These are phyloP conservation scores for Silene coronaria DNA, from an alignment of 179 eudicot genomes.

Conservation along the genomic window DNA sequence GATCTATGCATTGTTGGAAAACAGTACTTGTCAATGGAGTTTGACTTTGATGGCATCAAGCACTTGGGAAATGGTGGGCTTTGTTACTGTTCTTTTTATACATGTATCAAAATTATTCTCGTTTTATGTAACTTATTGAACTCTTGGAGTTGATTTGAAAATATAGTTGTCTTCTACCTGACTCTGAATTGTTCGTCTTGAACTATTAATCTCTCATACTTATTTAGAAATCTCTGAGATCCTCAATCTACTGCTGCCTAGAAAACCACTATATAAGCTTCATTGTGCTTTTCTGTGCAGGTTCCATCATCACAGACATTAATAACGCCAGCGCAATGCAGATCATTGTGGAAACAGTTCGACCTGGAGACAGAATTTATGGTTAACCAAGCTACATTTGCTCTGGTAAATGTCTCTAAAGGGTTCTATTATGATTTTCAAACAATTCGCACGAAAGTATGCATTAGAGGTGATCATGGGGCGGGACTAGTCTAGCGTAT, in stretches of 20 bases:
- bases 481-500: too few species aligned
- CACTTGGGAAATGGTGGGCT: conserved; percentile 78
- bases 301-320: conserved; percentile 72
- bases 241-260: too few species aligned
- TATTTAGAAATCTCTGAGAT: not conserved
- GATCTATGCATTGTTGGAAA: conserved; percentile 57
- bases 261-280: not conserved
- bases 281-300: conserved; percentile 30
- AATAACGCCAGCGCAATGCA: conserved; percentile 89
- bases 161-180: too few species aligned
- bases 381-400: conserved; percentile 87
- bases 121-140: too few species aligned
- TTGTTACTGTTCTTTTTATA: not conserved
- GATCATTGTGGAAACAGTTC: conserved; percentile 90
- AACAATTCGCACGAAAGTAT: too few species aligned
- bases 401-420: conserved; percentile 32
- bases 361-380: conserved; percentile 83
- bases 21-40: conserved; percentile 38
- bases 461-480: too few species aligned
- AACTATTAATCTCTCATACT: not conserved
- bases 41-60: conserved; percentile 63
- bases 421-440: too few species aligned
- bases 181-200: not conserved
- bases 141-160: too few species aligned
- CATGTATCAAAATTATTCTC: too few species aligned